A percentile compares a stretch with the other conserved stretches of the same genome.
These are phyloP conservation scores for Trapa incisa DNA, from an alignment of 345 rosid species.

Conservation along the genomic window DNA sequence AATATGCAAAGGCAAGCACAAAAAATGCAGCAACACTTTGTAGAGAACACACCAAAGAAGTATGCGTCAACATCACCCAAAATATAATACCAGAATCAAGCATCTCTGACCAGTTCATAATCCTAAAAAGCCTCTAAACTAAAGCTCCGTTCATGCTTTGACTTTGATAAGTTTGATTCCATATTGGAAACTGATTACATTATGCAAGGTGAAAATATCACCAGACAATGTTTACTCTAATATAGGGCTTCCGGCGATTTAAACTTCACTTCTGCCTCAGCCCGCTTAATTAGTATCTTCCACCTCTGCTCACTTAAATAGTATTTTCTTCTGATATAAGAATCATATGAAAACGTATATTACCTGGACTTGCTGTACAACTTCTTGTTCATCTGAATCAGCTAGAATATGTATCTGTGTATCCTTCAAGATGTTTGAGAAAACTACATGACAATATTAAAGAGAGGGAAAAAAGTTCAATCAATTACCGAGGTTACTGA, in stretches of 20 bases:
- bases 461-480: background rate
- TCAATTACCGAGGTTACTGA: background rate
- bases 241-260: background rate
- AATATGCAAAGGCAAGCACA: background rate
- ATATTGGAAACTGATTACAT: background rate
- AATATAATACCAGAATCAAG: background rate
- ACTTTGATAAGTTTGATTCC: background rate
- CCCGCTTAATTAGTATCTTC: background rate
- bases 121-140: background rate
- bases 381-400: conserved; percentile 97
- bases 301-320: background rate
- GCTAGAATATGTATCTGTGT: conserved; percentile 95
- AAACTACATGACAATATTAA: conserved; percentile 41
- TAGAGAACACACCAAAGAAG: background rate
- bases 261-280: background rate
- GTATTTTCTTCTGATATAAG: background rate
- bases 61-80: background rate
- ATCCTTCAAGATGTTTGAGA: conserved; percentile 91
- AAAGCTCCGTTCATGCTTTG: background rate
- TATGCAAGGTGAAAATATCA: background rate
- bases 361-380: conserved; percentile 95
- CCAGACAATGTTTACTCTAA: background rate
- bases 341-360: background rate
- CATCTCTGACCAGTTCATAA: background rate
- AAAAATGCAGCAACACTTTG: background rate